Conservation (phyloP, 1,139 yeast species). For the Hyphopichia pseudoburtonii region DNA sequence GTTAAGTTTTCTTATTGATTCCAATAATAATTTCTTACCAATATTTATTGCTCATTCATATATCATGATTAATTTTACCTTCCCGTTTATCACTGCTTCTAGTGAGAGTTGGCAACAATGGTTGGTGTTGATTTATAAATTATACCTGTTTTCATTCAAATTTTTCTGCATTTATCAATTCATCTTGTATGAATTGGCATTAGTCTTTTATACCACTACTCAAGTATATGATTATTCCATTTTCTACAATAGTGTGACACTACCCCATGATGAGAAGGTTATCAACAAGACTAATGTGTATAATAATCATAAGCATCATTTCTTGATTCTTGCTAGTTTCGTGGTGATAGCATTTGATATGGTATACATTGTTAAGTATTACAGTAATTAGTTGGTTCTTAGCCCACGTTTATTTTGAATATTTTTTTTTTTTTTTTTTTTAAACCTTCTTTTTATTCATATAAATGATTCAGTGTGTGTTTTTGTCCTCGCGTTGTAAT, state of each 20-base stretch:
- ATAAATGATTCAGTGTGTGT: too few species aligned
- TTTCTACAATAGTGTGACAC: slow-evolving; percentile 4
- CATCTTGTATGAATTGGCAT: slow-evolving; percentile 20
- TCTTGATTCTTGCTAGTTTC: slow-evolving; percentile 2
- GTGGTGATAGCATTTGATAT: slow-evolving; percentile 5
- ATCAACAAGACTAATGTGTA: neutral
- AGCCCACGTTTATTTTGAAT: too few species aligned
- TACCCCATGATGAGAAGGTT: neutral
- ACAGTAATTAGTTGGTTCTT: too few species aligned
- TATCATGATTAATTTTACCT: slow-evolving; percentile 17
- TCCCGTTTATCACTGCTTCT: slow-evolving; percentile 11
- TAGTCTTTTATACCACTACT: slow-evolving; percentile 11
- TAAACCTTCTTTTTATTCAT: neutral
- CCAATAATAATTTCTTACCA: slow-evolving; percentile 29
- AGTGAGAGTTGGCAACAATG: neutral
- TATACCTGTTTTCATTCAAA: slow-evolving; percentile 20
- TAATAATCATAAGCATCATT: slow-evolving; percentile 3
- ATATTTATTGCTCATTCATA: slow-evolving; percentile 29
- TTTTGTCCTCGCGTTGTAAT: too few species aligned
- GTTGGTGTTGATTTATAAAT: slow-evolving; percentile 12
- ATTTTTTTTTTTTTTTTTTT: neutral
- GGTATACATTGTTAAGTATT: slow-evolving; percentile 4
- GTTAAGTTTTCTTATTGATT: slow-evolving; percentile 14
- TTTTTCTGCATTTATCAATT: slow-evolving; percentile 28
- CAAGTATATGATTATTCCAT: slow-evolving; percentile 6